Conservation (phyloP, 2,329 filamentous ascomycete species). For the Cladosporium sp. region DNA sequence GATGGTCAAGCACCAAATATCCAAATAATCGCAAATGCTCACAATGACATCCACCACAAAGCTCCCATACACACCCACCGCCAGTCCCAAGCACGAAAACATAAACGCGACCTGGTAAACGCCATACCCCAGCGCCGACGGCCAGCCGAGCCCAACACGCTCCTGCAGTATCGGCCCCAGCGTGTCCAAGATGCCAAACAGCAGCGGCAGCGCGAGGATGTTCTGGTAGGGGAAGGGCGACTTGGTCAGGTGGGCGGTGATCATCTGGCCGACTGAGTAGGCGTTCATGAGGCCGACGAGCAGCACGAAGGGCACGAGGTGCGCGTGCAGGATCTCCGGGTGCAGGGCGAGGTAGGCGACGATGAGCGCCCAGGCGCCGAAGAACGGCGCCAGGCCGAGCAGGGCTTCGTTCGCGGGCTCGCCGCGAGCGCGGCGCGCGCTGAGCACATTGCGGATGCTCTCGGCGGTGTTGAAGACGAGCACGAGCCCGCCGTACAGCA, state of each 20-base stretch:
- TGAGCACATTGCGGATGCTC: conserved; percentile 76
- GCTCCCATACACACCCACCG: conserved; percentile 88
- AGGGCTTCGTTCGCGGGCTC: conserved; percentile 69
- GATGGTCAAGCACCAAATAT: conserved; percentile 97
- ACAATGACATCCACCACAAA: conserved; percentile 97
- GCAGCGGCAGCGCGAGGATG: conserved; percentile 70
- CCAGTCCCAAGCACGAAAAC: conserved; percentile 78
- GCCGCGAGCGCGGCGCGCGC: conserved; percentile 66
- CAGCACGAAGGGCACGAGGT: conserved; percentile 83
- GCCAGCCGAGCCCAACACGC: conserved; percentile 57
- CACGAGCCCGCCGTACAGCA: conserved; percentile 76
- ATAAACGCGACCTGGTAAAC: conserved; percentile 90
- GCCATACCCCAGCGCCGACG: conserved; percentile 59
- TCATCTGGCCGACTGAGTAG: conserved; percentile 86
- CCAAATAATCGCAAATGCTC: conserved; percentile 94
- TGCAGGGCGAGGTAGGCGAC: conserved; percentile 76
- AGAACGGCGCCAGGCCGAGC: conserved; percentile 76
- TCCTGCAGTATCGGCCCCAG: conserved; percentile 61
- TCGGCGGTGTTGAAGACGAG: conserved; percentile 78
- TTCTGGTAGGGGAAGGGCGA: conserved; percentile 86
- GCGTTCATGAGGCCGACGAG: conserved; percentile 88
- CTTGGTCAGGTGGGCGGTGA: conserved; percentile 86
- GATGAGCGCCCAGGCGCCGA: conserved; percentile 69
- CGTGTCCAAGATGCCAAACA: conserved; percentile 72
- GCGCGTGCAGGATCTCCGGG: conserved; percentile 71